Evolutionary conservation across 73 alveolate genomes (phyloP).

Genomic region (Blepharisma stoltei): DNA sequence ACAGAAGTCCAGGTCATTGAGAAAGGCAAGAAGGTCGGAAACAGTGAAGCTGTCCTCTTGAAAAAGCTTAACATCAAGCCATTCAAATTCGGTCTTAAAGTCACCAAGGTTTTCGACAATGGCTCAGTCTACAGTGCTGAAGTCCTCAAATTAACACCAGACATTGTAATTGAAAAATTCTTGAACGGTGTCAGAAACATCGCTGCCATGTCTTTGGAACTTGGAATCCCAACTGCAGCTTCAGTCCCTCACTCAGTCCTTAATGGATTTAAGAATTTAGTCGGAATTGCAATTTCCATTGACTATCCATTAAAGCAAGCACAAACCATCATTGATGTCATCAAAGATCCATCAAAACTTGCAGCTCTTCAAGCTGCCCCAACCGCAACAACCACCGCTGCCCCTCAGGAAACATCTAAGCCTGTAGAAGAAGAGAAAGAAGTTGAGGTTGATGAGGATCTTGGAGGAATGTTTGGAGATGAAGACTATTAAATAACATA

Average conservation of each 20-base stretch:
- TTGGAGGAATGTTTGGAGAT: slow-evolving; percentile 90
- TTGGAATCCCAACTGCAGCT: slow-evolving; percentile 92
- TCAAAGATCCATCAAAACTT: slow-evolving; percentile 56
- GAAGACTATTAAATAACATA: slow-evolving; percentile 50
- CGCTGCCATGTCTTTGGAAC: slow-evolving; percentile 88
- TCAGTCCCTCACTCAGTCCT: slow-evolving; percentile 95
- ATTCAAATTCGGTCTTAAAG: slow-evolving; percentile 86
- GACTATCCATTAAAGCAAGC: slow-evolving; percentile 85
- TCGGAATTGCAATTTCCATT: slow-evolving; percentile 89
- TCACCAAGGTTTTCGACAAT: slow-evolving; percentile 88
- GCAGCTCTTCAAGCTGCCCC: slow-evolving; percentile 61
- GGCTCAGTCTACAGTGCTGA: slow-evolving; percentile 94
- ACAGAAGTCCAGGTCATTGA: slow-evolving; percentile 80
- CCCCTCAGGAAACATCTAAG: slow-evolving; percentile 48
- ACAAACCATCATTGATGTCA: slow-evolving; percentile 43
- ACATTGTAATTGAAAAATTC: slow-evolving; percentile 29
- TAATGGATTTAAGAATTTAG: slow-evolving; percentile 96
- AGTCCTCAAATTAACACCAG: slow-evolving; percentile 92
- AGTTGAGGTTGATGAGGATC: slow-evolving; percentile 93
- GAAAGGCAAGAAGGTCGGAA: slow-evolving; percentile 89
- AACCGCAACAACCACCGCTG: slow-evolving; percentile 55
- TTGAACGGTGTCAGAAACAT: slow-evolving; percentile 65
- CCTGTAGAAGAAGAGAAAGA: slow-evolving; percentile 56
- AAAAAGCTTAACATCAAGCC: slow-evolving; percentile 96
- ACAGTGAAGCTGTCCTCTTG: slow-evolving; percentile 95